These are phyloP conservation scores for Acanthamoeba triangularis DNA, from an alignment of 208 protist species.

Conservation along the genomic window DNA sequence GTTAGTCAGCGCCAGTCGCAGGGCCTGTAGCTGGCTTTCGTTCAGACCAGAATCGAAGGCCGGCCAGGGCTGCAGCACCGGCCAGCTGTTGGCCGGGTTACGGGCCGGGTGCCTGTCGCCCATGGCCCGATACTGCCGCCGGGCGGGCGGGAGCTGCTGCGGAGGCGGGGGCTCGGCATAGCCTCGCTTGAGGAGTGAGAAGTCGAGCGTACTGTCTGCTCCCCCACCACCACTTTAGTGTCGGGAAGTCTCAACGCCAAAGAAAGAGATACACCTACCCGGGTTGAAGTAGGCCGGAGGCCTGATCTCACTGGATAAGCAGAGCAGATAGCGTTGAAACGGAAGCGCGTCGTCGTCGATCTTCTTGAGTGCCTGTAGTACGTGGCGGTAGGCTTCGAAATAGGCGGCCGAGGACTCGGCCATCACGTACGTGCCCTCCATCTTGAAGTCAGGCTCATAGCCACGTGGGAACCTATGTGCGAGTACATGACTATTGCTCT, in stretches of 20 bases:
- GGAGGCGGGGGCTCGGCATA: background rate
- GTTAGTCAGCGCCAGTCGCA: slow-evolving; percentile 76
- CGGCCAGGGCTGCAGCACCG: slow-evolving; percentile 23
- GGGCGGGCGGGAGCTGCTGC: background rate
- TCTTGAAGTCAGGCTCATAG: background rate
- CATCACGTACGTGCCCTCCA: slow-evolving; percentile 47
- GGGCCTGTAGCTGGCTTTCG: slow-evolving; percentile 82
- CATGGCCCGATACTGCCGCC: no score
- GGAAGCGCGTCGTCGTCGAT: slow-evolving; percentile 68
- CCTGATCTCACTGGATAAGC: background rate
- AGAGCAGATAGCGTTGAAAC: slow-evolving; percentile 79
- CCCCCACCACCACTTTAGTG: background rate
- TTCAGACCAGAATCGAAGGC: slow-evolving; percentile 75
- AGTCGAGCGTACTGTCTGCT: background rate
- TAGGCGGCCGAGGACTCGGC: slow-evolving; percentile 80
- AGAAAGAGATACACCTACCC: background rate
- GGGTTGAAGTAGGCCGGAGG: slow-evolving; percentile 76
- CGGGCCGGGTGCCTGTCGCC: no score
- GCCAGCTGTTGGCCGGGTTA: slow-evolving; percentile 8
- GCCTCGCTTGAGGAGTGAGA: background rate
- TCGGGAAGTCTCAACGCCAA: background rate
- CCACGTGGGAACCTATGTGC: slow-evolving; percentile 36
- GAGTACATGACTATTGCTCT: no score
- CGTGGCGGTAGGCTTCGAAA: slow-evolving; percentile 82
- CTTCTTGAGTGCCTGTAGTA: slow-evolving; percentile 82